Percentiles rank a stretch among this genome's conserved stretches.
Conservation (phyloP, 768 basidiomycete genomes). For the Mycena sanguinolenta region DNA sequence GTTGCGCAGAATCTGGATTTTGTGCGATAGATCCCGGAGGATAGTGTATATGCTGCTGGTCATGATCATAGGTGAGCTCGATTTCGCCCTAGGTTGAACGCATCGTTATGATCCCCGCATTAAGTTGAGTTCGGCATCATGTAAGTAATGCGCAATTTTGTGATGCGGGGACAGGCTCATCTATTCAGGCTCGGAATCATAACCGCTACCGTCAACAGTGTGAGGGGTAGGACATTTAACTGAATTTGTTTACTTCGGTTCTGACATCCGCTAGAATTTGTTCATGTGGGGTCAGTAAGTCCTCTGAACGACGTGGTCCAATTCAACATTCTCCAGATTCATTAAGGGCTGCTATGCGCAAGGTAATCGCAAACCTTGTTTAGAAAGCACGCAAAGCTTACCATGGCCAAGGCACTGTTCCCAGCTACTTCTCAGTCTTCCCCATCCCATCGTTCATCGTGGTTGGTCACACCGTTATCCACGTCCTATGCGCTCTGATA, state of each 20-base stretch:
- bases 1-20: conserved; percentile 21
- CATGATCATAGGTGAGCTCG: conserved; percentile 9
- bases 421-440: background rate
- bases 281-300: conserved; percentile 14
- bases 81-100: background rate
- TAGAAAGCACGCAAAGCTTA: background rate
- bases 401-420: background rate
- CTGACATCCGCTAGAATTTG: conserved; percentile 1
- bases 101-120: background rate
- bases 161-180: background rate
- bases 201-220: conserved; percentile 3
- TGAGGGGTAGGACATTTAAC: background rate
- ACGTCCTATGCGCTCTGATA: background rate
- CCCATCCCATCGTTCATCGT: conserved; percentile 1
- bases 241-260: background rate
- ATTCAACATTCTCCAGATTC: background rate
- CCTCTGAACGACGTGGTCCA: background rate
- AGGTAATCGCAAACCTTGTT: background rate
- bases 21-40: conserved; percentile 5
- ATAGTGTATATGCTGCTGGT: conserved; percentile 6
- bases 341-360: conserved; percentile 5
- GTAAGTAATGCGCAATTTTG: background rate
- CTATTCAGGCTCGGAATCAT: conserved; percentile 1
- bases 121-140: conserved; percentile 1
- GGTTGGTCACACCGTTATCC: background rate